Base-by-base conservation (phyloP, 202 grass and related monocot genomes). In the Panicum virgatum region DNA sequence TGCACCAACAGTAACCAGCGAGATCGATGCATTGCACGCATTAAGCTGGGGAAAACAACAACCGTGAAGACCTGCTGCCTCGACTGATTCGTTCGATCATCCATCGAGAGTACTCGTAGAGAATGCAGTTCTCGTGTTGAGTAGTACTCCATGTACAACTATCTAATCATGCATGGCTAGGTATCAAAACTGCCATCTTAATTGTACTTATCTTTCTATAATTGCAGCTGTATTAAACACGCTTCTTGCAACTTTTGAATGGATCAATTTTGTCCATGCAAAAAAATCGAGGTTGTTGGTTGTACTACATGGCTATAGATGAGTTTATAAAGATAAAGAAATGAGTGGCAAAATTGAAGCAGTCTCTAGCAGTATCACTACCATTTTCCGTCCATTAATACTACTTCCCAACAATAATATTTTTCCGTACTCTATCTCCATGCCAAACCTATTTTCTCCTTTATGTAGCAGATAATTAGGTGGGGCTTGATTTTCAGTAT, bases 11-110 rank as follows among this genome's bases (percentile, higher is more conserved):
- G 45, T 77, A 81, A 76, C 72, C 46, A 16, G 48, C 68, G 64
- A 77, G 65, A 77, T 71, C 82, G 77, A 72, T 66, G 54, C 52
- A 77, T 86, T 23, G 59, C 78, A 86, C 78, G 78, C 88, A 77
- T 68, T 68, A 80, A 89, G 58, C 65, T 60, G 15, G 47, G 6
- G 39, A 60, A 42, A 67, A 23, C 25, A 61, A 52, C 25, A 14
- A 73, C 50, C 65, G 38, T 42, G 50, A 73, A 60, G 39, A 42
- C 50, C 10, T 74, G 51, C 59, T 42, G 13, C 60, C 67, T 84
- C 51, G 54, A 62, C 42, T 22, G 51, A 54, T 22, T 39, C 29
- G 29, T 32, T 80, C 25, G 12, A 52, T 13, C 15, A 3, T 34
- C 26, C 52, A 38, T 46, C 19, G 42, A 44, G 25, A 9, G 5